Percentiles rank a stretch among this genome's conserved stretches.
phyloP scores from a whole-genome alignment of 2,329 filamentous ascomycete genomes.

The Metarhizium brunneum region DNA sequence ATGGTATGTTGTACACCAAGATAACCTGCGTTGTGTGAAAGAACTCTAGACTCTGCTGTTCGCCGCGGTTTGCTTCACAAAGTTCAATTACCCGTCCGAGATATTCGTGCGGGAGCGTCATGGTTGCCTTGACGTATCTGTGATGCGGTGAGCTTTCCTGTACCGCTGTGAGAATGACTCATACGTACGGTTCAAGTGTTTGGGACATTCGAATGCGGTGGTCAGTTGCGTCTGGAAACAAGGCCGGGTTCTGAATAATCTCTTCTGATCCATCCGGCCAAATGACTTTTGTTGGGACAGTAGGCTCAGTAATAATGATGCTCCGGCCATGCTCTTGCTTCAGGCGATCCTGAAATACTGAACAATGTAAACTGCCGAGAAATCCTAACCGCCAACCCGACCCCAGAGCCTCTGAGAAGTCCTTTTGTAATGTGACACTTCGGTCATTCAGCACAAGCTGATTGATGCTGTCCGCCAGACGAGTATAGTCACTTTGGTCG shows the following conservation, averaged over 20 bases:
- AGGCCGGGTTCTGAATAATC: slow-evolving; percentile 75
- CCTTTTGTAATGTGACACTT: slow-evolving; percentile 88
- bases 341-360: slow-evolving; percentile 94
- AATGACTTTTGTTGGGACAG: slow-evolving; percentile 81
- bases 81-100: slow-evolving; percentile 91
- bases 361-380: slow-evolving; percentile 92
- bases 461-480: slow-evolving; percentile 86
- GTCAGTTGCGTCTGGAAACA: slow-evolving; percentile 67
- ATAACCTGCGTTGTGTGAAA: slow-evolving; percentile 92
- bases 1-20: slow-evolving; percentile 80
- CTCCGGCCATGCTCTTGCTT: slow-evolving; percentile 89
- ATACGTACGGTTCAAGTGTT: slow-evolving; percentile 41
- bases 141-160: background rate
- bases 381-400: slow-evolving; percentile 93
- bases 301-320: slow-evolving; percentile 94
- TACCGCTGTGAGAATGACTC: background rate
- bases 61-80: slow-evolving; percentile 80
- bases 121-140: slow-evolving; percentile 66
- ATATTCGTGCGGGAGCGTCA: slow-evolving; percentile 90
- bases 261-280: slow-evolving; percentile 70
- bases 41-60: slow-evolving; percentile 81
- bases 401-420: slow-evolving; percentile 86
- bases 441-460: slow-evolving; percentile 92
- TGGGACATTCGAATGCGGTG: slow-evolving; percentile 33
- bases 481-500: slow-evolving; percentile 77